These are phyloP conservation scores for Coniochaeta sp. DNA, from an alignment of 2,329 filamentous ascomycete species.

Conservation along the genomic window DNA sequence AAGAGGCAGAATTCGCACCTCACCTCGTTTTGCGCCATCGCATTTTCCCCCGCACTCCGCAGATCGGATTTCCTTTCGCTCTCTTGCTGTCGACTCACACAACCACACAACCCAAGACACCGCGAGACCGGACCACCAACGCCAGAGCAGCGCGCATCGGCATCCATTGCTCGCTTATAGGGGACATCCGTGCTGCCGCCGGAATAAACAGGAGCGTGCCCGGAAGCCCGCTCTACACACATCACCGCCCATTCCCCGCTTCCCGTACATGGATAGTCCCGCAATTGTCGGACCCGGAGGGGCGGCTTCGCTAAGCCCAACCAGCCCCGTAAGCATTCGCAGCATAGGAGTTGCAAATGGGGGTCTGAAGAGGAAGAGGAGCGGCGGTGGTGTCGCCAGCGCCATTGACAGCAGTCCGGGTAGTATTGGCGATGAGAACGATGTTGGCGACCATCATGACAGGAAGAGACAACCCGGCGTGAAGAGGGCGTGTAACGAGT, in stretches of 20 bases:
- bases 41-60: slow-evolving; percentile 2
- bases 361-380: slow-evolving; percentile 53
- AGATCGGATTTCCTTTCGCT: slow-evolving; percentile 3
- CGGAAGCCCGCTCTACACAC: not conserved
- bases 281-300: slow-evolving; percentile 23
- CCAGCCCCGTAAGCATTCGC: slow-evolving; percentile 46
- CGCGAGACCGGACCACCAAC: slow-evolving; percentile 3
- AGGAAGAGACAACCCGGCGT: slow-evolving; percentile 61
- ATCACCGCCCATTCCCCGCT: slow-evolving; percentile 3
- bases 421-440: slow-evolving; percentile 50
- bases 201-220: not conserved
- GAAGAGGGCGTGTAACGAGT: slow-evolving; percentile 79
- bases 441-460: slow-evolving; percentile 46
- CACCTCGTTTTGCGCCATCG: not conserved
- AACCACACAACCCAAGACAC: not conserved
- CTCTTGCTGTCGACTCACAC: not conserved
- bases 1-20: not conserved
- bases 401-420: slow-evolving; percentile 54
- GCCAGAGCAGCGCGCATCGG: not conserved
- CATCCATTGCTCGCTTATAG: not conserved
- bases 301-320: slow-evolving; percentile 35
- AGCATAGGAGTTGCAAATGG: slow-evolving; percentile 35
- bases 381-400: slow-evolving; percentile 32
- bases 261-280: slow-evolving; percentile 26
- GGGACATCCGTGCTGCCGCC: not conserved